Percentiles rank a stretch among this genome's conserved stretches.
Conservation (phyloP, 352 stramenopile species). For the Thraustochytrium sp. region DNA sequence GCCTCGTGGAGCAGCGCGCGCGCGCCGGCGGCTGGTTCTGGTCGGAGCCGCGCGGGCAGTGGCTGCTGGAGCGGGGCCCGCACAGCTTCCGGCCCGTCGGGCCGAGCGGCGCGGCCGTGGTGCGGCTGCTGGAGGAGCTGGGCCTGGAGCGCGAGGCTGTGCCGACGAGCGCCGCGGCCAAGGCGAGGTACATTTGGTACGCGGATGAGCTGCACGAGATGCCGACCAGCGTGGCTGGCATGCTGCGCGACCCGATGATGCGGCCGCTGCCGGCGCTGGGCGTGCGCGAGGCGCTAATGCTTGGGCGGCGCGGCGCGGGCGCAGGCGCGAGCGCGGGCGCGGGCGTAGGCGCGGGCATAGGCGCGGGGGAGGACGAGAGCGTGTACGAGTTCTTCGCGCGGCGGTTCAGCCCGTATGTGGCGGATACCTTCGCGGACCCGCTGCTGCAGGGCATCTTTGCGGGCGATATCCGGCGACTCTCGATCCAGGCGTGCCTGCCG, state of each 20-base stretch:
- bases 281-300: not conserved
- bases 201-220: not conserved
- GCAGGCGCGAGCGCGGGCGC: too few relatives aligned
- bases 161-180: slow-evolving; percentile 60
- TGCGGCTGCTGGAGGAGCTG: slow-evolving; percentile 71
- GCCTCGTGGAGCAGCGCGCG: not conserved
- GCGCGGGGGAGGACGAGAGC: slow-evolving; percentile 62
- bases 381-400: slow-evolving; percentile 69
- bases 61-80: slow-evolving; percentile 72
- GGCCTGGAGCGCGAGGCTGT: slow-evolving; percentile 63
- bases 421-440: slow-evolving; percentile 68
- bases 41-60: not conserved
- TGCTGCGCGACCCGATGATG: not conserved
- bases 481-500: slow-evolving; percentile 68
- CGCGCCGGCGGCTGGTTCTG: slow-evolving; percentile 19
- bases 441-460: slow-evolving; percentile 74
- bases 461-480: slow-evolving; percentile 69
- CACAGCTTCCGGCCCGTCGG: slow-evolving; percentile 68
- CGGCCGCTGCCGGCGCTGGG: slow-evolving; percentile 38
- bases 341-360: not conserved
- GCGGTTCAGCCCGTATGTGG: slow-evolving; percentile 68
- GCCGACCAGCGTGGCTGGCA: not conserved
- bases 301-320: too few relatives aligned
- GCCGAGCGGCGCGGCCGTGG: slow-evolving; percentile 71
- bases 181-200: slow-evolving; percentile 62